A percentile compares a stretch with the other conserved stretches of the same genome.
Evolutionary conservation across 108 stramenopile species (phyloP).

Genomic region (Cylindrotheca closterium): DNA sequence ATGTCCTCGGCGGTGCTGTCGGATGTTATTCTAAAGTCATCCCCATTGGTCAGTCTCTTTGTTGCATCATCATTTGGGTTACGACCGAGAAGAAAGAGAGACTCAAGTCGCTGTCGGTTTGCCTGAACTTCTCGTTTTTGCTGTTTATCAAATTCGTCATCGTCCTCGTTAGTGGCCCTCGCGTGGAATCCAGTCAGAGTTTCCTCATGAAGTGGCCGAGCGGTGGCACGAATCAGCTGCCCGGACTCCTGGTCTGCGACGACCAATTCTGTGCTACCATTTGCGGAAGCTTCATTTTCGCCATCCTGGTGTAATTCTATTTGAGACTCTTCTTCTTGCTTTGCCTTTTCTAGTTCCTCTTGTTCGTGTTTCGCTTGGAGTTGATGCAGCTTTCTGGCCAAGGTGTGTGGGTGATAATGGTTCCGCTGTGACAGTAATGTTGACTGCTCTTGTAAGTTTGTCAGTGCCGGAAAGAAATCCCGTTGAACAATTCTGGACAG

Average conservation of each 20-base stretch:
- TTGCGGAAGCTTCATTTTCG: background rate
- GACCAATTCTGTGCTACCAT: background rate
- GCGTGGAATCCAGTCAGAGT: slow-evolving; percentile 73
- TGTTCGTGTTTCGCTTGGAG: too few relatives aligned
- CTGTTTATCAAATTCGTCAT: slow-evolving; percentile 73
- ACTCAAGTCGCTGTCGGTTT: slow-evolving; percentile 34
- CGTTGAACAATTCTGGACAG: slow-evolving; percentile 64
- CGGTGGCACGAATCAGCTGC: slow-evolving; percentile 41
- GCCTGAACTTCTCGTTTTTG: slow-evolving; percentile 53
- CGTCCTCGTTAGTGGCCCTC: slow-evolving; percentile 79
- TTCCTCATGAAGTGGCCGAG: slow-evolving; percentile 59
- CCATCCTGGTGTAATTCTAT: slow-evolving; percentile 4
- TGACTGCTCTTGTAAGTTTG: slow-evolving; percentile 44
- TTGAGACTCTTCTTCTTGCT: slow-evolving; percentile 28
- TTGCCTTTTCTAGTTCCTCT: too few relatives aligned
- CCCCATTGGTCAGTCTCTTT: slow-evolving; percentile 34
- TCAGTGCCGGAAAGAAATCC: slow-evolving; percentile 70
- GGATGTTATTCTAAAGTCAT: background rate
- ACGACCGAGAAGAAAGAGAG: slow-evolving; percentile 17
- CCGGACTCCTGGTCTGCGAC: background rate
- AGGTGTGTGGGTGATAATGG: too few relatives aligned
- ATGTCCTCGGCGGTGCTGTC: too few relatives aligned
- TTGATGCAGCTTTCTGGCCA: too few relatives aligned
- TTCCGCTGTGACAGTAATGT: slow-evolving; percentile 44
- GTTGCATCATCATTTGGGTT: too few relatives aligned